phyloP scores from a whole-genome alignment of 2,329 filamentous ascomycete genomes.

The Diaporthe sp. region DNA sequence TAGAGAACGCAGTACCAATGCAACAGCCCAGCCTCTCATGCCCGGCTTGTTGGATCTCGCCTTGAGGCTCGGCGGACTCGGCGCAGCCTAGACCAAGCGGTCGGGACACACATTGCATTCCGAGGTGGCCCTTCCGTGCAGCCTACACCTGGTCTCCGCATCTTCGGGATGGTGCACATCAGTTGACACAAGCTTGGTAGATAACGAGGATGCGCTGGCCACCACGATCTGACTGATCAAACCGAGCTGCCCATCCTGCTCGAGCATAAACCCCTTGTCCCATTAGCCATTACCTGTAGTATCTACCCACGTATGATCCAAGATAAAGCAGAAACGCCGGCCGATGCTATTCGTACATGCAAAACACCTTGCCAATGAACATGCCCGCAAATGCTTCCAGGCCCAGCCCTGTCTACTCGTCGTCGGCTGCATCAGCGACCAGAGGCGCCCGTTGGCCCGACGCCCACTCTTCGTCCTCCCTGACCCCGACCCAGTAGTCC shows the following conservation, averaged over 20 bases:
- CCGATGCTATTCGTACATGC: constrained; percentile 25
- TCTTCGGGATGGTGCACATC: background rate
- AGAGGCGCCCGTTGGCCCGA: constrained; percentile 54
- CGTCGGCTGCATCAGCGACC: background rate
- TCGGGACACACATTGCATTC: background rate
- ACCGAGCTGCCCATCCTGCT: background rate
- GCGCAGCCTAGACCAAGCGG: constrained; percentile 6
- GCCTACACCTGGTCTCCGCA: background rate
- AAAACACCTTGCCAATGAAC: background rate
- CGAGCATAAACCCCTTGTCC: background rate
- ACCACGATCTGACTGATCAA: background rate
- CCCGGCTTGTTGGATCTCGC: background rate
- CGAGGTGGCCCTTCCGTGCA: background rate
- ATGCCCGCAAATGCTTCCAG: background rate
- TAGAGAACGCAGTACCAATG: background rate
- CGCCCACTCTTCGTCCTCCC: constrained; percentile 75
- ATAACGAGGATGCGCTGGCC: background rate
- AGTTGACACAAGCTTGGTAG: background rate
- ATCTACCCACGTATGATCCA: background rate
- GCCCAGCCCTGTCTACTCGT: background rate
- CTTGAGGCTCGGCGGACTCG: background rate
- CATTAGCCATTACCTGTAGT: constrained; percentile 1
- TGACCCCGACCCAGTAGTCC: constrained; percentile 80
- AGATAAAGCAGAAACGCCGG: constrained; percentile 8
- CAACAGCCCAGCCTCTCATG: background rate